Evolutionary conservation across 2,329 filamentous ascomycete genomes (phyloP).

Genomic region (Tolypocladium cylindrosporum): DNA sequence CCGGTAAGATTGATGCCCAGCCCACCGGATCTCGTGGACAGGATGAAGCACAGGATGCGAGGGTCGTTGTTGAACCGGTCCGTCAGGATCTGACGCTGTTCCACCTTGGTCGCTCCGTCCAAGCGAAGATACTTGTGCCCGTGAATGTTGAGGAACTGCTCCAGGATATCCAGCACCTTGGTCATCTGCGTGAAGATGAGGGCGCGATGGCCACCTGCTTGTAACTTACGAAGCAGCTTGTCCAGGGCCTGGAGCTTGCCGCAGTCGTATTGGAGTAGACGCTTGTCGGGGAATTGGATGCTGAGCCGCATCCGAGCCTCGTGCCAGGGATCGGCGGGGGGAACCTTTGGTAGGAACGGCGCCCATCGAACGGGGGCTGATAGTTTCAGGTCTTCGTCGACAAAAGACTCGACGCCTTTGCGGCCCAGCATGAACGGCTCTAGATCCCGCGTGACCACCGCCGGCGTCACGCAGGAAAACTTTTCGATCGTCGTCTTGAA

Average conservation of each 20-base stretch:
- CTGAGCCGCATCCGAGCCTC: constrained; percentile 85
- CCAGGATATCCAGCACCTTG: constrained; percentile 91
- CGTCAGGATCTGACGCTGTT: constrained; percentile 88
- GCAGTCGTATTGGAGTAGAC: constrained; percentile 94
- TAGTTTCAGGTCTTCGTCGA: constrained; percentile 45
- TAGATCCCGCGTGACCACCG: constrained; percentile 73
- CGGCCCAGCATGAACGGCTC: constrained; percentile 56
- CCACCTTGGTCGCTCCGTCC: constrained; percentile 92
- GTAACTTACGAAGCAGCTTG: constrained; percentile 72
- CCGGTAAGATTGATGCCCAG: constrained; percentile 94
- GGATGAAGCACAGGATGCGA: constrained; percentile 87
- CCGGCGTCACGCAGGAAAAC: constrained; percentile 87
- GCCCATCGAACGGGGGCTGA: constrained; percentile 46
- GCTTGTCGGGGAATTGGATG: constrained; percentile 93
- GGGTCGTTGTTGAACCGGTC: constrained; percentile 95
- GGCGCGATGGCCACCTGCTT: constrained; percentile 83
- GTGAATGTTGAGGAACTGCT: constrained; percentile 96
- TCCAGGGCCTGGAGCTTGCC: constrained; percentile 91
- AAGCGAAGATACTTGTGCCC: constrained; percentile 93
- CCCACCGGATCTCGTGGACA: constrained; percentile 89
- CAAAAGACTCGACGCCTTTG: constrained; percentile 46
- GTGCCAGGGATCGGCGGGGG: constrained; percentile 73
- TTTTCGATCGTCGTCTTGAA: constrained; percentile 71
- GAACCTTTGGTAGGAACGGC: constrained; percentile 45
- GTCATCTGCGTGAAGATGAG: constrained; percentile 99